Percentiles rank a stretch among this genome's conserved stretches.
Conservation (phyloP, 306 rosid genomes). For the Glycyrrhiza uralensis region DNA sequence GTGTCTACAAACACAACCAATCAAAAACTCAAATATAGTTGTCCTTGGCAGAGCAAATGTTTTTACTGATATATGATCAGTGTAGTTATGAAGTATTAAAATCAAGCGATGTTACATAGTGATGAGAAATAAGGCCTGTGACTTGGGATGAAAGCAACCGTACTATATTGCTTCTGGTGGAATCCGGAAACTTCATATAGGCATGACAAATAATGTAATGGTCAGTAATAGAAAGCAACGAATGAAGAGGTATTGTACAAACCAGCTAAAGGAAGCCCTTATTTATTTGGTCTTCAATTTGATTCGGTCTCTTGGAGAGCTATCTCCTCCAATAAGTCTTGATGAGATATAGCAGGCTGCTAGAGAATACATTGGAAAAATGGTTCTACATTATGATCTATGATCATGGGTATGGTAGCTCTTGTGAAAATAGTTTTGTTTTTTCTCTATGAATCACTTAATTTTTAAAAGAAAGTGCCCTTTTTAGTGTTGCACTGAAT, state of each 20-base stretch:
- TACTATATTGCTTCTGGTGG: background rate
- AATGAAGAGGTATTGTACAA: background rate
- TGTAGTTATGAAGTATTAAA: background rate
- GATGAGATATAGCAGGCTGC: background rate
- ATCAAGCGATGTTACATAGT: background rate
- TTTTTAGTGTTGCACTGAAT: background rate
- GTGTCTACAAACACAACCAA: too few relatives aligned
- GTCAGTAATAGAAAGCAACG: background rate
- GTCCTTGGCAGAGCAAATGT: background rate
- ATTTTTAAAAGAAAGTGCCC: background rate
- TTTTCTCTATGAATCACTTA: background rate
- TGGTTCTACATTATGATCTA: background rate
- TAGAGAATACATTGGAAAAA: background rate
- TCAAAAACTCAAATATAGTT: too few relatives aligned
- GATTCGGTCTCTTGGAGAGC: background rate
- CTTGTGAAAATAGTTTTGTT: background rate
- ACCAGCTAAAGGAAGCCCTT: background rate
- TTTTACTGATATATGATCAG: background rate
- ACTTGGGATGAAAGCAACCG: background rate
- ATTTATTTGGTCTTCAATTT: background rate
- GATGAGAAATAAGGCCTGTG: background rate
- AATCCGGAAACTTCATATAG: background rate
- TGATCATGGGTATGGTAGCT: background rate
- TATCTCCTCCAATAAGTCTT: background rate
- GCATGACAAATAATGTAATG: slow-evolving; percentile 1